A percentile compares a stretch with the other conserved stretches of the same genome.
These are phyloP conservation scores for Blepharisma stoltei DNA, from an alignment of 73 alveolate species.

Conservation along the genomic window DNA sequence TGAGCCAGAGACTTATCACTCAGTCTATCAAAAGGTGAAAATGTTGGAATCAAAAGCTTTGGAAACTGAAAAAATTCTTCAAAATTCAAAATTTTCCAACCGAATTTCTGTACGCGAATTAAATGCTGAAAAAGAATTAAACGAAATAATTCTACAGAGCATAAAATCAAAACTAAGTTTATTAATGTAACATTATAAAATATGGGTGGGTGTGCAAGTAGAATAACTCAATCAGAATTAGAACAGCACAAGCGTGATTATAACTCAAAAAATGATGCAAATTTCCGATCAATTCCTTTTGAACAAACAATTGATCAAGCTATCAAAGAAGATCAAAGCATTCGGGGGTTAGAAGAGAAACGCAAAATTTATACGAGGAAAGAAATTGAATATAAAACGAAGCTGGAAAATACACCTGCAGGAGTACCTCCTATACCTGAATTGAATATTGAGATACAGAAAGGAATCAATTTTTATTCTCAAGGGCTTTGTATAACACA, in stretches of 20 bases:
- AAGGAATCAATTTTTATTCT: background rate
- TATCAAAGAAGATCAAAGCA: background rate
- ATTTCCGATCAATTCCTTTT: background rate
- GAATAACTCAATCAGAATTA: slow-evolving; percentile 10
- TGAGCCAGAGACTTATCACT: too few species aligned
- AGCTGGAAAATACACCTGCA: background rate
- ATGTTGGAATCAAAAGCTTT: too few species aligned
- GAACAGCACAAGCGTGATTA: slow-evolving; percentile 8
- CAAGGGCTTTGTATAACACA: background rate
- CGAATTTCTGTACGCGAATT: too few species aligned
- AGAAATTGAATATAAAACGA: background rate
- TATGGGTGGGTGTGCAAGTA: slow-evolving; percentile 18
- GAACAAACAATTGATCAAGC: background rate
- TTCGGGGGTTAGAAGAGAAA: background rate
- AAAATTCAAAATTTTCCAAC: too few species aligned
- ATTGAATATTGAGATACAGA: slow-evolving; percentile 18
- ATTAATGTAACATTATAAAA: background rate
- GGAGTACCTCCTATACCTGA: background rate
- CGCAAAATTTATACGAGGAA: background rate
- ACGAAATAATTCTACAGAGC: too few species aligned
- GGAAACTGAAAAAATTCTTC: too few species aligned
- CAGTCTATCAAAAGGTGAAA: too few species aligned
- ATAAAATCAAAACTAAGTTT: too few species aligned
- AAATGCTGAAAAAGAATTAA: too few species aligned
- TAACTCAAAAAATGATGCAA: background rate